phyloP scores from a whole-genome alignment of 2,329 filamentous ascomycete genomes.

The Blumeria hordei region DNA sequence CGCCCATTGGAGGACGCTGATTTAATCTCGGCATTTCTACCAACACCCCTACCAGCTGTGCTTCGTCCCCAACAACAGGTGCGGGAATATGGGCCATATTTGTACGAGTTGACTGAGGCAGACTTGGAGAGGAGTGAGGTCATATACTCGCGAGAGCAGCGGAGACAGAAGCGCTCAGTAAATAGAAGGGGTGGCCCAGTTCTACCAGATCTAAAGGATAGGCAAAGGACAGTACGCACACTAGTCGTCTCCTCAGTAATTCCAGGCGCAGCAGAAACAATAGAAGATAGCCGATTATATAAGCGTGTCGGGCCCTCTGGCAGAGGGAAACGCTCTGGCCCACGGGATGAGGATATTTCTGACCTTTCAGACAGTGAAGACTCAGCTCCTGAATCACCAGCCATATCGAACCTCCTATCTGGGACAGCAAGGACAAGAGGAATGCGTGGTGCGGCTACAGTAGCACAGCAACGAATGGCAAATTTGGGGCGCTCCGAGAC shows the following conservation, averaged over 20 bases:
- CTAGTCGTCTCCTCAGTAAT: conserved; percentile 80
- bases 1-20: conserved; percentile 82
- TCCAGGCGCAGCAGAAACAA: conserved; percentile 54
- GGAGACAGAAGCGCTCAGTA: conserved; percentile 83
- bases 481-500: conserved; percentile 68
- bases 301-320: conserved; percentile 44
- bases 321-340: conserved; percentile 27
- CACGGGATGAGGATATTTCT: conserved; percentile 37
- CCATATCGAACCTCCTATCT: conserved; percentile 38
- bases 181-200: conserved; percentile 82
- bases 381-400: conserved; percentile 66
- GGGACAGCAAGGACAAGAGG: conserved; percentile 70
- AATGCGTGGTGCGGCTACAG: conserved; percentile 70
- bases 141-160: conserved; percentile 79
- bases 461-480: conserved; percentile 70
- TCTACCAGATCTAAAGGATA: conserved; percentile 85
- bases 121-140: conserved; percentile 79
- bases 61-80: conserved; percentile 82
- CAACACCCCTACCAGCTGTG: conserved; percentile 56
- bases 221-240: conserved; percentile 78
- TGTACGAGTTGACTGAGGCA: conserved; percentile 80
- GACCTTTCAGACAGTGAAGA: conserved; percentile 87
- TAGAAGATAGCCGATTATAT: conserved; percentile 72
- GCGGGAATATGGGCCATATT: conserved; percentile 79
- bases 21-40: conserved; percentile 61